Evolutionary conservation across 1,139 yeast genomes (phyloP), one percentile per base, ranked within the genome.

Genomic region (Magnusiomyces clavatus): DNA sequence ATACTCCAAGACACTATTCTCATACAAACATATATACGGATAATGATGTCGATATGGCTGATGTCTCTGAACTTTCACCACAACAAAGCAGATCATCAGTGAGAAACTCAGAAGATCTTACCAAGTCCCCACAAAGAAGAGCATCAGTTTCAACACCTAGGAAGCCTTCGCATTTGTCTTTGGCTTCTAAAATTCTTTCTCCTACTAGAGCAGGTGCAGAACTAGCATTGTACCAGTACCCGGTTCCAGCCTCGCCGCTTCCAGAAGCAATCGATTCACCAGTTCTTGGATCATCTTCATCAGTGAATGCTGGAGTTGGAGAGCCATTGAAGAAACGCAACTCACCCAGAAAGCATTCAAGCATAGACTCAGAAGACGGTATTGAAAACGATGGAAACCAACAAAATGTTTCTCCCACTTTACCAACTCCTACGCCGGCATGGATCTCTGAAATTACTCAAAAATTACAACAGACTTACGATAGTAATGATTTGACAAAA

Each of bases 131-230:
- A 8, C 31, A 24, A 24, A 24, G 31, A 24, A 24, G 31, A 24
- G 6, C 4, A 24, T 24, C 31, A 24, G 31, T 24, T 24, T 24
- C 31, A 24, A 24, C 31, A 5, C 31, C 31, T 24, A 24, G 31
- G 8, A 24, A 24, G 31, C 8, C 31, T 24, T 8, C 4, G 8
- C 31, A 4, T 5, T 24, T 24, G 31, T 24, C 31, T 24, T 24
- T 24, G 37, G 43, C 50, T 10, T 41, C 51, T 20, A 45, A 16
- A 45, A 47, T 53, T 5, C 31, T 53, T 17, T 53, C 55, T 1
- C 55, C 55, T 4, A 53, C 55, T 2, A 29, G n/a, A n/a, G 51
- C 44, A 38, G 55, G 55, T 5, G 55, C 52, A 2, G 53, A 53
- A n/a, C 31, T 50, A 16, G 55, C 55, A 5, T 31, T 53, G 4